These are phyloP conservation scores for Populus euphratica DNA, from an alignment of 345 rosid species.

Conservation along the genomic window DNA sequence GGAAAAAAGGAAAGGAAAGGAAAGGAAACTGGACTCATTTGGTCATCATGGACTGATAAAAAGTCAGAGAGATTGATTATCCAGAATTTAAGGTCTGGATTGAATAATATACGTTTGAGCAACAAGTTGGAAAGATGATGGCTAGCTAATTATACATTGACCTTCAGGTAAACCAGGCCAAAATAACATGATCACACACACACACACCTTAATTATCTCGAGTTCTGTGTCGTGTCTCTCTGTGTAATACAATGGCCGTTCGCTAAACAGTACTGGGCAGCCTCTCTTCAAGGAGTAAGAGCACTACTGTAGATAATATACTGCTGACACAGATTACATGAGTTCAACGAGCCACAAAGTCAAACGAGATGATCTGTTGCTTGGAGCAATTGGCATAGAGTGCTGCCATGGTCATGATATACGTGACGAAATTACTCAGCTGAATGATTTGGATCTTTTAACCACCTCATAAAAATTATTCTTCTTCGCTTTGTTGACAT, in stretches of 20 bases:
- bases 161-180: background rate
- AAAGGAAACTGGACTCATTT: background rate
- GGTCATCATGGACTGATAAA: background rate
- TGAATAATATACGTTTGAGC: background rate
- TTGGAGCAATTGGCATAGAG: background rate
- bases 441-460: background rate
- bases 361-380: background rate
- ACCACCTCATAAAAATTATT: background rate
- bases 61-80: background rate
- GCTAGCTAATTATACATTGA: background rate
- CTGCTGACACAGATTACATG: background rate
- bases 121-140: background rate
- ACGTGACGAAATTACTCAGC: background rate
- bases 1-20: too few relatives aligned
- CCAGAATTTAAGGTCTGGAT: background rate
- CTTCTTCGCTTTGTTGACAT: background rate
- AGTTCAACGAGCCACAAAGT: background rate
- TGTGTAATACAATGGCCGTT: background rate
- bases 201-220: background rate
- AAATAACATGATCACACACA: background rate
- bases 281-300: background rate
- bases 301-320: background rate
- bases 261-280: background rate
- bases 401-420: background rate
- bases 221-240: background rate